Evolutionary conservation across 2,329 filamentous ascomycete species (phyloP).

Genomic region (Ceratocystis cacaofunesta): DNA sequence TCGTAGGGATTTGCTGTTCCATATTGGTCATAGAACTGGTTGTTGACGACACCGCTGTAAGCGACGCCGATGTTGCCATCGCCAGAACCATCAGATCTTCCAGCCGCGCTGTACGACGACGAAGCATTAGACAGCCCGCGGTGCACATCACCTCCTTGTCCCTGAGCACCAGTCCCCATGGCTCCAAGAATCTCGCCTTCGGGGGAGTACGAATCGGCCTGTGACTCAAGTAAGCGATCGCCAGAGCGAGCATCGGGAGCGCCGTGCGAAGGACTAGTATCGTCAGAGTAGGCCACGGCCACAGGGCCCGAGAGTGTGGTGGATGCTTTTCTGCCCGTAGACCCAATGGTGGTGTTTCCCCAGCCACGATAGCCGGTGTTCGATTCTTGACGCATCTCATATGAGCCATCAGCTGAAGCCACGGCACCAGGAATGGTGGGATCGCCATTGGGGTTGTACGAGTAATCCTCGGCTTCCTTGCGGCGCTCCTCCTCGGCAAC

Average conservation of each 20-base stretch:
- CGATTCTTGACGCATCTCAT: slow-evolving; percentile 66
- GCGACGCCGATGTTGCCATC: slow-evolving; percentile 31
- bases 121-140: slow-evolving; percentile 91
- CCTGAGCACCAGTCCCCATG: slow-evolving; percentile 50
- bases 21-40: slow-evolving; percentile 30
- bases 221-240: slow-evolving; percentile 42
- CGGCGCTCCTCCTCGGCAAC: slow-evolving; percentile 73
- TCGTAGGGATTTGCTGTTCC: slow-evolving; percentile 18
- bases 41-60: slow-evolving; percentile 33
- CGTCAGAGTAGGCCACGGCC: slow-evolving; percentile 55
- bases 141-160: slow-evolving; percentile 47
- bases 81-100: slow-evolving; percentile 56
- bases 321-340: slow-evolving; percentile 67
- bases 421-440: slow-evolving; percentile 51
- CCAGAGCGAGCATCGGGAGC: slow-evolving; percentile 53
- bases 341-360: slow-evolving; percentile 54
- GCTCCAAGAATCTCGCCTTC: slow-evolving; percentile 74
- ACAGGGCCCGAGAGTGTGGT: slow-evolving; percentile 70
- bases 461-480: slow-evolving; percentile 95
- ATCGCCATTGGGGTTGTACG: slow-evolving; percentile 94
- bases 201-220: slow-evolving; percentile 36
- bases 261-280: slow-evolving; percentile 45
- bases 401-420: slow-evolving; percentile 36
- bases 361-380: slow-evolving; percentile 80
- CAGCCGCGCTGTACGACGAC: slow-evolving; percentile 78